Evolutionary conservation across 140 eudicot species (phyloP).

Genomic region (Ambrosia hybrid): DNA sequence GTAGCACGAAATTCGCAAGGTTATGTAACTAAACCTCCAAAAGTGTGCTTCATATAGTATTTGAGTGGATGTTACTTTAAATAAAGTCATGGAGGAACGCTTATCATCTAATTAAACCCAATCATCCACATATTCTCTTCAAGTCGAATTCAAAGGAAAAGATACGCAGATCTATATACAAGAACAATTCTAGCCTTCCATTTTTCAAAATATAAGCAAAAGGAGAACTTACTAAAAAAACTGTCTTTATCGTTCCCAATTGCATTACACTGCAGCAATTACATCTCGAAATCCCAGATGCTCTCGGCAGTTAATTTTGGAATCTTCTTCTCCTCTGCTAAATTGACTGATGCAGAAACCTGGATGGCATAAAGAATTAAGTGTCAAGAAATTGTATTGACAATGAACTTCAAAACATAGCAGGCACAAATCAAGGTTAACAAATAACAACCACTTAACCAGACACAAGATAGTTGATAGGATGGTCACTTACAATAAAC

Average conservation of each 20-base stretch:
- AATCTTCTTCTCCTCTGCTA: conserved; percentile 52
- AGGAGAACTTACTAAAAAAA: conserved; percentile 21
- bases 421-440: conserved; percentile 3
- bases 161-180: conserved; percentile 19
- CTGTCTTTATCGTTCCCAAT: neutral
- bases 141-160: conserved; percentile 10
- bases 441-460: neutral
- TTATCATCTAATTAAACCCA: neutral
- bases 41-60: neutral
- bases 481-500: neutral
- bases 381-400: conserved; percentile 18
- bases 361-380: conserved; percentile 29
- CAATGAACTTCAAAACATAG: conserved; percentile 1
- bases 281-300: conserved; percentile 58
- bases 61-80: neutral
- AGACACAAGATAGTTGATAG: conserved; percentile 4
- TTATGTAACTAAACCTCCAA: neutral
- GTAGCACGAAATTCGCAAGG: neutral
- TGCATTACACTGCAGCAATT: conserved; percentile 20
- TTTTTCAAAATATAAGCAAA: conserved; percentile 5
- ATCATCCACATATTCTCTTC: neutral
- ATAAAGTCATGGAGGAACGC: neutral
- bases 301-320: conserved; percentile 58
- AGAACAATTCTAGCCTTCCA: conserved; percentile 14
- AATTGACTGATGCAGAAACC: conserved; percentile 59